These are phyloP conservation scores for Huntiella bhutanensis DNA, from an alignment of 2,329 filamentous ascomycete species.

Conservation along the genomic window DNA sequence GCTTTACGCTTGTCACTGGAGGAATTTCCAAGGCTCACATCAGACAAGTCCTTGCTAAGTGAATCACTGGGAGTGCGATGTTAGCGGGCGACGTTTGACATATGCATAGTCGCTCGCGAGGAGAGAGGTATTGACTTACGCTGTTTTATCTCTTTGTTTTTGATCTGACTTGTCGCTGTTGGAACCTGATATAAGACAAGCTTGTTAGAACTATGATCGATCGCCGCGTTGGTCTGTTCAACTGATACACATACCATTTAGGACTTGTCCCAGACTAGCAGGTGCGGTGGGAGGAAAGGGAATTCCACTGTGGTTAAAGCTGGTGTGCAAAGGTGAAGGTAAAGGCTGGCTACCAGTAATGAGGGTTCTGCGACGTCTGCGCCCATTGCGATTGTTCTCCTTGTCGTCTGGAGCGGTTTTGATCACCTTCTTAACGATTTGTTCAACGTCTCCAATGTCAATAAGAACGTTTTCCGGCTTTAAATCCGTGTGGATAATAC, in stretches of 20 bases:
- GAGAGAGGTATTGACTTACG: slow-evolving; percentile 39
- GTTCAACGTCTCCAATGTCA: slow-evolving; percentile 95
- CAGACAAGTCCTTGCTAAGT: slow-evolving; percentile 79
- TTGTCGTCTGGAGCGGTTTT: slow-evolving; percentile 59
- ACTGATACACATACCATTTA: slow-evolving; percentile 31
- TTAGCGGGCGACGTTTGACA: slow-evolving; percentile 11
- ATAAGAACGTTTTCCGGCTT: slow-evolving; percentile 98
- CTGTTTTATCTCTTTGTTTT: slow-evolving; percentile 77
- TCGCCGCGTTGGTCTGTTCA: background rate
- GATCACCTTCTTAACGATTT: slow-evolving; percentile 92
- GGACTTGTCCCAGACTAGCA: slow-evolving; percentile 64
- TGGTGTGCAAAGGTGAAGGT: slow-evolving; percentile 83
- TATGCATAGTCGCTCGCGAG: slow-evolving; percentile 7
- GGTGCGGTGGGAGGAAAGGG: slow-evolving; percentile 7
- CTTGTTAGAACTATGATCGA: background rate
- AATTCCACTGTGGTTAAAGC: slow-evolving; percentile 48
- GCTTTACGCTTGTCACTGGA: slow-evolving; percentile 42
- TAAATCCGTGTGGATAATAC: slow-evolving; percentile 94
- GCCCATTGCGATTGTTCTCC: slow-evolving; percentile 80
- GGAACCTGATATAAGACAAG: background rate
- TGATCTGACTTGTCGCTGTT: slow-evolving; percentile 35
- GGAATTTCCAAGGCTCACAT: slow-evolving; percentile 75
- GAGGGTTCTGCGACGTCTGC: slow-evolving; percentile 72
- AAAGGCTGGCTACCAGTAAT: slow-evolving; percentile 95
- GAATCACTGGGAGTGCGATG: slow-evolving; percentile 43